Evolutionary conservation across 768 basidiomycete genomes (phyloP).

Genomic region (Mycena amicta): DNA sequence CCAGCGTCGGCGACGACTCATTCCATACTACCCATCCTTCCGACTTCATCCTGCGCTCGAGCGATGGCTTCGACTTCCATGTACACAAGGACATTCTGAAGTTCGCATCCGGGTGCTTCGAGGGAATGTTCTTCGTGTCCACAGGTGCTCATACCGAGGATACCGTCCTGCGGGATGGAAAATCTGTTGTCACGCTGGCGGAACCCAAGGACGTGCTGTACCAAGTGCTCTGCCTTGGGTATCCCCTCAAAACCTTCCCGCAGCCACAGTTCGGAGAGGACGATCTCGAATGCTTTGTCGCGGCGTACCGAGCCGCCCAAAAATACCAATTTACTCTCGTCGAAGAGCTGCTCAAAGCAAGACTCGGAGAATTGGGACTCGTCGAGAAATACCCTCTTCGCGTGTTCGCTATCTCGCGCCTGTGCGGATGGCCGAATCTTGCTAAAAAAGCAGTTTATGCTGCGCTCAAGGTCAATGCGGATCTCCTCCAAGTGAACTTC

Average conservation of each 20-base stretch:
- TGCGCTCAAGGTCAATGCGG: background rate
- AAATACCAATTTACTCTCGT: slow-evolving; percentile 6
- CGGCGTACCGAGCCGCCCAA: background rate
- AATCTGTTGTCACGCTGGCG: background rate
- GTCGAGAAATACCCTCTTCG: background rate
- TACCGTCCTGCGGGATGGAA: background rate
- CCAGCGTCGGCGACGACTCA: background rate
- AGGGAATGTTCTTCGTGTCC: background rate
- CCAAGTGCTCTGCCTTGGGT: slow-evolving; percentile 6
- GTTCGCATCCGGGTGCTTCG: background rate
- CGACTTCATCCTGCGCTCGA: slow-evolving; percentile 2
- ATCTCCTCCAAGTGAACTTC: background rate
- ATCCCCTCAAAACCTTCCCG: background rate
- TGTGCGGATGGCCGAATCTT: background rate
- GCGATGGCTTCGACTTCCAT: slow-evolving; percentile 2
- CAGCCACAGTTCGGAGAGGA: background rate
- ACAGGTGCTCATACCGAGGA: background rate
- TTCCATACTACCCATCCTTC: background rate
- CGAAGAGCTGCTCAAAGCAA: background rate
- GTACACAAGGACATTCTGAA: background rate
- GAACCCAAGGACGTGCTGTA: background rate
- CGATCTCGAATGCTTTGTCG: slow-evolving; percentile 1
- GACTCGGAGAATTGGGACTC: background rate
- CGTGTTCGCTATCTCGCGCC: slow-evolving; percentile 1
- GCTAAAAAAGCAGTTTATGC: background rate